These are phyloP conservation scores for Funneliformis geosporum DNA, from an alignment of 192 early-diverging fungal species.

Conservation along the genomic window DNA sequence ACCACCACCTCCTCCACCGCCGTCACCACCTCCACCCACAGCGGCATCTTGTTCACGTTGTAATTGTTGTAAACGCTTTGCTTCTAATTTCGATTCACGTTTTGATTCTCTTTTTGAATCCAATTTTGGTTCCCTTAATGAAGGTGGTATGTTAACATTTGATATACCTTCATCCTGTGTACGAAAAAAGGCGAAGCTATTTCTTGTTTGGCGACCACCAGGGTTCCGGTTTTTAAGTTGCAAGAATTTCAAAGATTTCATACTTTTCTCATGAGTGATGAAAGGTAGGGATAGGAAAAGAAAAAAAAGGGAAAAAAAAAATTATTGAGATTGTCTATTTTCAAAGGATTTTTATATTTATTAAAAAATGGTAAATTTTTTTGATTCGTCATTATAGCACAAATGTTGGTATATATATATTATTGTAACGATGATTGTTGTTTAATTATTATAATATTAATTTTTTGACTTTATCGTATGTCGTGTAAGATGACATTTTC, in stretches of 20 bases:
- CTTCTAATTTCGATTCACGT: not conserved
- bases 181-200: conserved; percentile 18
- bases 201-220: not conserved
- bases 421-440: not conserved
- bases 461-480: not conserved
- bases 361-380: too few species aligned
- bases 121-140: not conserved
- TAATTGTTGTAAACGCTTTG: not conserved
- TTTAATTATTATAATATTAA: not conserved
- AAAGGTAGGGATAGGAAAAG: not conserved
- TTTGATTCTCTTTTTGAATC: not conserved
- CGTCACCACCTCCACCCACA: not conserved
- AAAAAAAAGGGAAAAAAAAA: not conserved
- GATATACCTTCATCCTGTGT: conserved; percentile 24
- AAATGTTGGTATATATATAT: too few species aligned
- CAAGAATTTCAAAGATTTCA: conserved; percentile 18
- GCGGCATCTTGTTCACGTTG: too few species aligned
- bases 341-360: too few species aligned
- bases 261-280: not conserved
- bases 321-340: too few species aligned
- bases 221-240: conserved; percentile 8
- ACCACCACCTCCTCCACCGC: not conserved
- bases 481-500: not conserved
- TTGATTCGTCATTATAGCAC: too few species aligned
- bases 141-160: not conserved